These are phyloP conservation scores for Apophysomyces trapeziformis DNA, from an alignment of 371 early-diverging fungal species.

Conservation along the genomic window DNA sequence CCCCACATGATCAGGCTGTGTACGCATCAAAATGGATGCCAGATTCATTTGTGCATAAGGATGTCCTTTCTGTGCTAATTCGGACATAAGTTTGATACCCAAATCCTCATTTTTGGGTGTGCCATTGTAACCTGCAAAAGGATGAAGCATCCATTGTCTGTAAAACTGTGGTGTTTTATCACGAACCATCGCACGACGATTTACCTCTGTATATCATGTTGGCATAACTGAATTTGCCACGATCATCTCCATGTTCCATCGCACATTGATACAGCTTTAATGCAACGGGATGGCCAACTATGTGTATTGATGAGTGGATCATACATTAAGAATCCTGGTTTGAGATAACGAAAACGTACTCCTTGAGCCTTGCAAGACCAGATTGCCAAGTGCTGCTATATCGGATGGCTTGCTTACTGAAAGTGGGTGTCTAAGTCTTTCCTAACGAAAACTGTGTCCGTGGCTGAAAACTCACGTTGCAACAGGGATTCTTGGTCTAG, in stretches of 20 bases:
- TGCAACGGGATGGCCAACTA: conserved; percentile 41
- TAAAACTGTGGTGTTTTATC: neutral
- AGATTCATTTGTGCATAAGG: conserved; percentile 56
- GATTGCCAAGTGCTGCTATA: neutral
- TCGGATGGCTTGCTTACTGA: neutral
- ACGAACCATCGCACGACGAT: neutral
- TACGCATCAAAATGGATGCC: conserved; percentile 51
- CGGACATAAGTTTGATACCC: conserved; percentile 39
- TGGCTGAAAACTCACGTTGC: neutral
- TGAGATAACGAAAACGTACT: neutral
- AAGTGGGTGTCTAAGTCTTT: neutral
- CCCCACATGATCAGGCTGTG: conserved; percentile 32
- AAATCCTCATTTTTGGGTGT: conserved; percentile 39
- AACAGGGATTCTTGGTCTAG: neutral
- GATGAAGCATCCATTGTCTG: too few relatives aligned
- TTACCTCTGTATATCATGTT: conserved; percentile 46
- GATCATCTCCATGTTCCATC: conserved; percentile 51
- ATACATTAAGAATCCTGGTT: too few relatives aligned
- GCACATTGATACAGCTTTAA: conserved; percentile 40
- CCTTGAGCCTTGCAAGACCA: neutral
- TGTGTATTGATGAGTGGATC: neutral
- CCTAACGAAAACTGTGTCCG: too few relatives aligned
- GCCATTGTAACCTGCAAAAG: conserved; percentile 34
- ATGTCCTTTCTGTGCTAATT: conserved; percentile 51
- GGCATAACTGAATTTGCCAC: conserved; percentile 54